Base-by-base conservation (phyloP, 352 stramenopile genomes). In the Phytopythium chamaehyphon region DNA sequence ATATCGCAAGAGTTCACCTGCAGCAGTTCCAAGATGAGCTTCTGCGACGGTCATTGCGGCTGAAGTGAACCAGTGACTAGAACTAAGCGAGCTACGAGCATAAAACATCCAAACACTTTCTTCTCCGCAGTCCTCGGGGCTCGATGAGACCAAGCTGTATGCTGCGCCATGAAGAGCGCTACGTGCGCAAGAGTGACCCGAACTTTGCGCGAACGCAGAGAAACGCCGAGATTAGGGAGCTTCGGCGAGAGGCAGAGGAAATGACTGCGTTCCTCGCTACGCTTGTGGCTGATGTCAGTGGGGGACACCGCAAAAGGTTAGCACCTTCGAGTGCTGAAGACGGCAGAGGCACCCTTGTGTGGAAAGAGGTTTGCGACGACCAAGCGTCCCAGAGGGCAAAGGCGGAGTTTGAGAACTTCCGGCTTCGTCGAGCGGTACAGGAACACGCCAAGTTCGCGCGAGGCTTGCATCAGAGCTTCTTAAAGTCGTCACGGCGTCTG, bases 11-110 rank as follows among this genome's bases (percentile, higher is more conserved):
- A 38, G 56, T 53, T 16, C 64, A 73, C 31, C 61, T 64, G 39
- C 61, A 73, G 26, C 48, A 47, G 0, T 69, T 73, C n/a, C 59
- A 73, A 18, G 66, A 70, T 8, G 53, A 52, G 11, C 57, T 73
- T 1, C 44, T 73, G 14, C 61, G 66, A 39, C 40, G 57, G 40
- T 44, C 46, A 5, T 37, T 64, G 3, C 28, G 59, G 53, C 28
- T 33, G 28, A 9, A 33, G n/a, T n/a, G n/a, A n/a, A n/a, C n/a
- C n/a, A n/a, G n/a, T 56, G 28, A 47, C 24, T 23, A n/a, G 40
- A 47, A 19, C 9, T n/a, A n/a, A n/a, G n/a, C n/a, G 35, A 15
- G 35, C 35, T 10, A 15, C 35, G 35, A 39, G 16, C 2, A 12
- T 2, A 10, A 33, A 33, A 9, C 28, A 19, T 8, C 44, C 40